Evolutionary conservation across 2,329 filamentous ascomycete species (phyloP), one percentile per base, ranked within the genome.

Genomic region (Fusarium buxicola): DNA sequence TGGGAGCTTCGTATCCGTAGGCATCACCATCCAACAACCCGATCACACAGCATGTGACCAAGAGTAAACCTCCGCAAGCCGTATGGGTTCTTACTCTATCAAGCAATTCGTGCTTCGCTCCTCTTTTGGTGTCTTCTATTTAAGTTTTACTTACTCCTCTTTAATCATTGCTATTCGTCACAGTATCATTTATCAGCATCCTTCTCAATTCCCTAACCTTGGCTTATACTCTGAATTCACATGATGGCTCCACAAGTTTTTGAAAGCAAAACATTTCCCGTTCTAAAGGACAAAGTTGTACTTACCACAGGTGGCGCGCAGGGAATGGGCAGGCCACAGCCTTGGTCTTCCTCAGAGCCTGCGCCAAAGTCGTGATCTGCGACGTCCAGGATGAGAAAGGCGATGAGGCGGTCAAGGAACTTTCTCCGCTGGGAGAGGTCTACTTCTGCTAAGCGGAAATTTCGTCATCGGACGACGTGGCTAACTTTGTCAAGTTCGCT

Each of bases 291-390:
- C 51, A 75, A 70, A 16, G 72, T 72, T 5, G 73, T 72, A 34
- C 63, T 75, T 25, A 68, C 75, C 31, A 75, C 73, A 10, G 74
- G 74, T 16, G 73, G 63, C 28, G 73, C 69, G 5, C 70, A 72
- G 46, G 74, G 74, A 8, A 68, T 75, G 46, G 74, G 75, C 36
- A 72, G 48, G 66, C 61, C 49, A 75, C 74, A 12, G 72, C 72
- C 25, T 63, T 65, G 24, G 70, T 67, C 30, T 75, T 74, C 54
- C 67, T 75, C 31, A 64, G 66, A 13, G 69, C 72, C 8, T 73
- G 74, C 27, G 74, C 72, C 24, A 73, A 71, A 51, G 73, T 75
- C 9, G 70, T 72, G 27, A 65, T 75, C 54, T 74, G 72, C 58
- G 73, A 75, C 60, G 55, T 74, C 48, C 63, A 69, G 28, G 39